phyloP scores from a whole-genome alignment of 2,329 filamentous ascomycete genomes.

The Keithomyces neogunnii region DNA sequence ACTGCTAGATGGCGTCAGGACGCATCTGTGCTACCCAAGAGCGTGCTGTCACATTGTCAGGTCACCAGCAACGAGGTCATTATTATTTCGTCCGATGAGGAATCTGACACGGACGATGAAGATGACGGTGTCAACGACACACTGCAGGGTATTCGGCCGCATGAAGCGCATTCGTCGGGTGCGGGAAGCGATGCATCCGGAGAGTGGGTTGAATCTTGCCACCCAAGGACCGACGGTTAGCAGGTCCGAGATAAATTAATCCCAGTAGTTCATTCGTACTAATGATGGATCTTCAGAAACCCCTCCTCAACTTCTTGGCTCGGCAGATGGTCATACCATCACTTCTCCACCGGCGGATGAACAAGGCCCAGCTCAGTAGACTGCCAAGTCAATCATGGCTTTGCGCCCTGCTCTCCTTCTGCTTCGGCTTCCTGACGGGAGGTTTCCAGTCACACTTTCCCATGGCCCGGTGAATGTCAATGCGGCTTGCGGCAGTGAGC shows the following conservation, averaged over 20 bases:
- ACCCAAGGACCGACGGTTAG: not conserved
- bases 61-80: not conserved
- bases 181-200: not conserved
- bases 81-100: not conserved
- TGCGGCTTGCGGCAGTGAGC: not conserved
- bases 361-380: not conserved
- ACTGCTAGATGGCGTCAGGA: not conserved
- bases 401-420: not conserved
- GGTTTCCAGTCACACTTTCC: not conserved
- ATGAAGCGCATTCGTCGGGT: not conserved
- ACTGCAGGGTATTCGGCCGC: not conserved
- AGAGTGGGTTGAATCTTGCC: not conserved
- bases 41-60: not conserved
- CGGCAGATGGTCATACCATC: not conserved
- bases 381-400: no score
- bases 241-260: not conserved
- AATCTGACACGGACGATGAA: not conserved
- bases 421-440: not conserved
- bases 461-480: not conserved
- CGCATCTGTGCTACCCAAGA: not conserved
- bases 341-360: not conserved
- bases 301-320: constrained; percentile 1
- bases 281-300: not conserved
- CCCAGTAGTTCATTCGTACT: not conserved
- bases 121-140: not conserved